Base-by-base conservation (phyloP, 1,284 basidiomycete species). In the Lentinula novae-zelandiae region DNA sequence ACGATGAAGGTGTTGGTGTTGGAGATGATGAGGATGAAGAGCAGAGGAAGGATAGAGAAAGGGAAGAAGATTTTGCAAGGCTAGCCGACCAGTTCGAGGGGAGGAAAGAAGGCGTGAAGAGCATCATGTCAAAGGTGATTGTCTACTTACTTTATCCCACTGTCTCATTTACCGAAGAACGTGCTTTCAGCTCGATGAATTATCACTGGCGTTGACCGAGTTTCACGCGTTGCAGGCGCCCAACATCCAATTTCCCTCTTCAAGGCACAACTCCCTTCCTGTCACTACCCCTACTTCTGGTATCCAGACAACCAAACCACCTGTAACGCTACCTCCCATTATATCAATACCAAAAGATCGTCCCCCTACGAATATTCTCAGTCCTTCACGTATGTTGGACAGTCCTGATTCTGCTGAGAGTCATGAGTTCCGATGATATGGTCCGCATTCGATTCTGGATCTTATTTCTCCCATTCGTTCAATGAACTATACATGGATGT, bases 71-170 rank as follows among this genome's bases (percentile, higher is more conserved):
- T 67, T 91, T 91, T 70, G 78, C 81, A 7, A 83, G 77, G 62
- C 75, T 90, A 40, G 80, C 85, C 8, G 78, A 83, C 62, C 82
- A 84, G 66, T 91, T 92, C 69, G 79, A 82, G 58, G 84, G 84
- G 13, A 78, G 87, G 53, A 89, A 85, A 68, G 79, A 82, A 58
- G 81, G 83, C 38, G 87, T 90, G 33, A 79, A 84, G 58, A 80
- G 77, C 42, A 86, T 92, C 40, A 90, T 92, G 89, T 70, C 70
- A 69, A 89, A 89, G 80, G 89, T 36, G 17, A 33, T 39, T 34
- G 68, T 50, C 20, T 44, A 17, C 22, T 58, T 42, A 49, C 60
- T 34, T 17, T 53, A 42, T 60, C 13, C 20, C 4, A 13, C 13
- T 12, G n/a, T 53, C 6, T 20, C 8, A 15, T 2, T 57, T 17